These are phyloP conservation scores for Candida sanyiensis DNA, from an alignment of 805 yeast genomes.

Conservation along the genomic window DNA sequence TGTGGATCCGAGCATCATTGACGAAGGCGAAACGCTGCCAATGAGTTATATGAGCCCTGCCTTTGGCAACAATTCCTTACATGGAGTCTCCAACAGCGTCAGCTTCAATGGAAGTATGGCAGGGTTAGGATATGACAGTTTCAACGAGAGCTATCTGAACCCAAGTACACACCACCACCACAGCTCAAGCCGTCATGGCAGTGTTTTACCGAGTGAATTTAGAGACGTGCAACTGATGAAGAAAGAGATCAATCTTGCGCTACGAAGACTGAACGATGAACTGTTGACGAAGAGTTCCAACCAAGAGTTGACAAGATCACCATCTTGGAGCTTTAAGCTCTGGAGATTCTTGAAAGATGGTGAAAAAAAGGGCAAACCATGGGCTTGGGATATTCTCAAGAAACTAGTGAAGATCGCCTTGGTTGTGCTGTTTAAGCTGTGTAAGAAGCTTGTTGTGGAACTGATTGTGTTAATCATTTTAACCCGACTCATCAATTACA, in stretches of 20 bases:
- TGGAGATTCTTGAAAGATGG: constrained; percentile 1
- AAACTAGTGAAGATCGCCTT: constrained; percentile 8
- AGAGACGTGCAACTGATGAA: constrained; percentile 22
- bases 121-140: constrained; percentile 7
- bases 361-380: constrained; percentile 11
- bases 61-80: constrained; percentile 4
- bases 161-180: constrained; percentile 2
- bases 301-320: constrained; percentile 6
- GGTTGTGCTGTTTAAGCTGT: constrained; percentile 8
- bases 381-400: constrained; percentile 1
- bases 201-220: constrained; percentile 13
- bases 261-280: constrained; percentile 24
- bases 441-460: constrained; percentile 19
- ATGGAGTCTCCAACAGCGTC: constrained; percentile 6
- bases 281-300: constrained; percentile 12
- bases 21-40: constrained; percentile 2
- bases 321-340: neutral
- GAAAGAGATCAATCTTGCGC: constrained; percentile 23
- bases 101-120: constrained; percentile 6
- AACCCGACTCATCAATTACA: constrained; percentile 19
- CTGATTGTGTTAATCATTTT: constrained; percentile 16
- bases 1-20: constrained; percentile 19
- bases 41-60: constrained; percentile 7
- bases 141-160: constrained; percentile 12
- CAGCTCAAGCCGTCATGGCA: constrained; percentile 1